Evolutionary conservation across 2,329 filamentous ascomycete species (phyloP), one percentile per base, ranked within the genome.

Genomic region (Penicillium sp.): DNA sequence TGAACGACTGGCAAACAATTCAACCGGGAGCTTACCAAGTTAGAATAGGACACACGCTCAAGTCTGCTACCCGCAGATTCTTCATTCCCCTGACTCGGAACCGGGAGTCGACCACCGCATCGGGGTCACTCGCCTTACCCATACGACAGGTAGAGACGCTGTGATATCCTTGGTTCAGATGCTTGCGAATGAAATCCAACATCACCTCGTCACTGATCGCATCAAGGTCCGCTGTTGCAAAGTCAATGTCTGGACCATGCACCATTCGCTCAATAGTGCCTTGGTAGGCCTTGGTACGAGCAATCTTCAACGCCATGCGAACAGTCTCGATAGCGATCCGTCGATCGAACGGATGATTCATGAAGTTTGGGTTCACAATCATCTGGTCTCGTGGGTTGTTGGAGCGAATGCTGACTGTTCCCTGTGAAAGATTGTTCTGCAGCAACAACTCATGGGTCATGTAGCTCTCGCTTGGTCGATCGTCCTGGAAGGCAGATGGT

Each of bases 91-190:
- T 56, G 37, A 56, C 53, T 56, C 26, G 38, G 37, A 56, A 56
- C 3, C 17, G 12, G n/a, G n/a, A 17, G 53, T 56, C 53, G 13
- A 56, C 53, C 13, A 56, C 53, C 17, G 22, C 37, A 28, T 56
- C 38, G n/a, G 53, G 53, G 13, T 56, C 53, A 28, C 28, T 37
- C 6, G 24, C 10, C 19, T 47, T 59, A 33, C 56, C 56, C 56
- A 59, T 59, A 19, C 56, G 56, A 42, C 56, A 59, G 13, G 56
- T 59, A 24, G 56, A 53, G 17, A 59, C 24, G 28, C 47, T 53
- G 17, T 59, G 56, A 28, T 59, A 59, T 10, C 56, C 56, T 53
- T 59, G 56, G 9, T 59, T 49, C 37, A 59, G n/a, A 24, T 59
- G 53, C 15, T 53, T 45, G 12, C 56, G 49, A 30, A 49, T 49